A percentile compares a stretch with the other conserved stretches of the same genome.
Evolutionary conservation across 176 grass and related monocot species (phyloP).

Genomic region (Neostapfia colusana): DNA sequence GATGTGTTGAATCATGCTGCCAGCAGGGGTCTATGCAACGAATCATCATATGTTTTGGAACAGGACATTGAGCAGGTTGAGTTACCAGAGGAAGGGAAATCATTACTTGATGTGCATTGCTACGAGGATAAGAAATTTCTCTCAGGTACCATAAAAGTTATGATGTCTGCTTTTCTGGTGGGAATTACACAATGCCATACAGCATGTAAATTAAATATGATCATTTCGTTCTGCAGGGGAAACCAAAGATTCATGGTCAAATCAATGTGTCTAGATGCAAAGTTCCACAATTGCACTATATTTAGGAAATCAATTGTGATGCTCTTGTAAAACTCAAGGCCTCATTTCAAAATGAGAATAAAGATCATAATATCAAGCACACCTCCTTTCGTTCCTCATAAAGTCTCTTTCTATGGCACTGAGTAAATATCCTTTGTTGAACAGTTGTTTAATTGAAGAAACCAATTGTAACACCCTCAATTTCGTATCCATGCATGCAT

Average conservation of each 20-base stretch:
- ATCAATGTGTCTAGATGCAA: constrained; percentile 87
- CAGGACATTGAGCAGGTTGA: constrained; percentile 35
- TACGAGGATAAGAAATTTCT: constrained; percentile 70
- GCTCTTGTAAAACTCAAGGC: constrained; percentile 73
- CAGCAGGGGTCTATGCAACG: constrained; percentile 53
- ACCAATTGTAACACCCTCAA: too few relatives aligned
- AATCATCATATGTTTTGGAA: constrained; percentile 31
- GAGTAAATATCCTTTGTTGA: constrained; percentile 82
- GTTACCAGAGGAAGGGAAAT: constrained; percentile 38
- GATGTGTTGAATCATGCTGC: constrained; percentile 79
- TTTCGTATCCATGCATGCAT: too few relatives aligned
- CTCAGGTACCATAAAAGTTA: constrained; percentile 62
- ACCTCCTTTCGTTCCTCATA: constrained; percentile 90
- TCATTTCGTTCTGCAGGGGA: constrained; percentile 61
- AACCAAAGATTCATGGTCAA: constrained; percentile 91
- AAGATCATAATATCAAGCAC: constrained; percentile 78
- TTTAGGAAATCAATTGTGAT: constrained; percentile 96
- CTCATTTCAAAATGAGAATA: constrained; percentile 72
- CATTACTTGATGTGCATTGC: constrained; percentile 11
- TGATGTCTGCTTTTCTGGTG: constrained; percentile 6
- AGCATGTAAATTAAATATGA: constrained; percentile 11
- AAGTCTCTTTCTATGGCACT: constrained; percentile 89
- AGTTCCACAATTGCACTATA: constrained; percentile 93
- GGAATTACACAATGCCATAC: background rate
- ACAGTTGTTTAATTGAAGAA: constrained; percentile 83